A percentile compares a stretch with the other conserved stretches of the same genome.
These are phyloP conservation scores for Elsinoe ampelina DNA, from an alignment of 2,329 filamentous ascomycete species.

Conservation along the genomic window DNA sequence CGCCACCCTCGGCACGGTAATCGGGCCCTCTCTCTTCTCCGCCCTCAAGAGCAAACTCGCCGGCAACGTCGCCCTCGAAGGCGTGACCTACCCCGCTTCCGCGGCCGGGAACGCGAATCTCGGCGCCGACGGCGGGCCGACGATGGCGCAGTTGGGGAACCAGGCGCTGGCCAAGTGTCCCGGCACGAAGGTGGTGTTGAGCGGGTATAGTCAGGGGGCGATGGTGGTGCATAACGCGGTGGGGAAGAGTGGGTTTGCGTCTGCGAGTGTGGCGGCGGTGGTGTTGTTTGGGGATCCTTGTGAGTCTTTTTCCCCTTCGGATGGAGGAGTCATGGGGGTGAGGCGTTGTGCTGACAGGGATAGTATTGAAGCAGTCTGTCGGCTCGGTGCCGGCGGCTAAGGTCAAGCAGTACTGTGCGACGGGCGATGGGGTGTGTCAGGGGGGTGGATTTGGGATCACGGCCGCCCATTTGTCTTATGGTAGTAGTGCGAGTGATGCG, in stretches of 20 bases:
- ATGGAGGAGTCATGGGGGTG: background rate
- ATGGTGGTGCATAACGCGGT: conserved; percentile 12
- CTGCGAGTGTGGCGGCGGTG: background rate
- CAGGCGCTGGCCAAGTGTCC: conserved; percentile 14
- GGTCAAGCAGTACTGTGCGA: conserved; percentile 11
- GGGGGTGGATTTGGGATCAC: background rate
- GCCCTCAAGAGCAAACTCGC: conserved; percentile 15
- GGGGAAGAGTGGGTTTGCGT: background rate
- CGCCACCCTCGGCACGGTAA: conserved; percentile 37
- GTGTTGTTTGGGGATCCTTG: conserved; percentile 5
- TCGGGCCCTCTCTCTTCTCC: conserved; percentile 16
- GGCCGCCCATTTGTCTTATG: conserved; percentile 15
- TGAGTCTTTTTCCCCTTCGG: conserved; percentile 4
- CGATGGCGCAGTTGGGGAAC: conserved; percentile 13
- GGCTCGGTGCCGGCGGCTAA: conserved; percentile 3
- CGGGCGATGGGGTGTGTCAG: background rate
- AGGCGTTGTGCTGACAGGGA: background rate
- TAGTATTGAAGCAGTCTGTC: conserved; percentile 5
- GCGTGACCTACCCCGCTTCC: conserved; percentile 15
- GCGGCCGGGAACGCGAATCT: conserved; percentile 5
- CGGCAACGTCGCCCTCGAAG: conserved; percentile 12
- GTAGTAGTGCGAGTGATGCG: background rate
- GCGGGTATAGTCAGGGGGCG: conserved; percentile 14
- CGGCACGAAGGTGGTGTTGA: conserved; percentile 13
- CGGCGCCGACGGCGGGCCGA: conserved; percentile 13